Conservation (phyloP, 2,329 filamentous ascomycete genomes). For the Fonsecaea erecta region DNA sequence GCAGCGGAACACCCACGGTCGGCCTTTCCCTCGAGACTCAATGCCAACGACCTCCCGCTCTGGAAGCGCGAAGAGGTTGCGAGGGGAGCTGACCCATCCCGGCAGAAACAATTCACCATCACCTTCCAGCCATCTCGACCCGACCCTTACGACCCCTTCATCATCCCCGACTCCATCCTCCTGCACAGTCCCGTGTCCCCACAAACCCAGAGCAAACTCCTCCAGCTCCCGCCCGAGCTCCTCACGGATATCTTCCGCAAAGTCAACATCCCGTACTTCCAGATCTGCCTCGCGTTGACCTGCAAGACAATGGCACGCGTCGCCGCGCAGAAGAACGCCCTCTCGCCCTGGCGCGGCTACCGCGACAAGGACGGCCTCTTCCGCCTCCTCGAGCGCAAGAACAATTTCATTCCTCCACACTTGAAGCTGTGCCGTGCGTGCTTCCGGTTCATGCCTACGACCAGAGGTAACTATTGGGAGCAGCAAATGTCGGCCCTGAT, state of each 20-base stretch:
- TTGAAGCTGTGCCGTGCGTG: slow-evolving; percentile 29
- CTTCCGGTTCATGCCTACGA: slow-evolving; percentile 23
- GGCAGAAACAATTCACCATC: background rate
- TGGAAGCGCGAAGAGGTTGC: too few species aligned
- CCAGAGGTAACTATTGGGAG: slow-evolving; percentile 19
- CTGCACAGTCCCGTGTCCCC: slow-evolving; percentile 8
- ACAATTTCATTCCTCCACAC: slow-evolving; percentile 23
- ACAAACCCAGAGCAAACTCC: slow-evolving; percentile 15
- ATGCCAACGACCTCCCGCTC: too few species aligned
- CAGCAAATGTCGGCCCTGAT: slow-evolving; percentile 2
- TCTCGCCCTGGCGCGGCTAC: slow-evolving; percentile 32
- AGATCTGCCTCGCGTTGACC: slow-evolving; percentile 31
- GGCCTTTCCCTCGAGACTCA: too few species aligned
- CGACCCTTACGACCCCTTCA: slow-evolving; percentile 28
- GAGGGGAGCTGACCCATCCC: too few species aligned
- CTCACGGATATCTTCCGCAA: slow-evolving; percentile 27
- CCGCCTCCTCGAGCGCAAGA: slow-evolving; percentile 26
- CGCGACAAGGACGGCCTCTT: slow-evolving; percentile 34
- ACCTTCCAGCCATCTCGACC: background rate
- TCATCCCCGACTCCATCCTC: slow-evolving; percentile 29
- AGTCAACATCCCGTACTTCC: slow-evolving; percentile 29
- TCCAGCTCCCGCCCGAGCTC: slow-evolving; percentile 29
- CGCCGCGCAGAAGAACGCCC: slow-evolving; percentile 15
- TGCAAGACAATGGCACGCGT: slow-evolving; percentile 30
- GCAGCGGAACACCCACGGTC: too few species aligned